phyloP scores from a whole-genome alignment of 2,329 filamentous ascomycete species.

The Calonectria naviculata region DNA sequence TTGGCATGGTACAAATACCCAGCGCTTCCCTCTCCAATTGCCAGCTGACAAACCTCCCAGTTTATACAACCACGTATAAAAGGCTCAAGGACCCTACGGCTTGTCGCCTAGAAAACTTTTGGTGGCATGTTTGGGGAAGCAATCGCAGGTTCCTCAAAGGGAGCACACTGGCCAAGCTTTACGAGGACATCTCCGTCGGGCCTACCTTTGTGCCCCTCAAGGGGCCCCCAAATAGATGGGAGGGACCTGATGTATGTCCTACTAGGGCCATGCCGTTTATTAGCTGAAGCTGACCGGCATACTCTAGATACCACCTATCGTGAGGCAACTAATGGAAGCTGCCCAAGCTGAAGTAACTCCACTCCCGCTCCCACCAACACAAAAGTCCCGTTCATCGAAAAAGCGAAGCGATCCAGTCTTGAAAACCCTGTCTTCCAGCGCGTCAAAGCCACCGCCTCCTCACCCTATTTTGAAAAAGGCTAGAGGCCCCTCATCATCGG shows the following conservation, averaged over 20 bases:
- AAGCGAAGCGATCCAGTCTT: conserved; percentile 36
- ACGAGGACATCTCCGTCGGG: conserved; percentile 67
- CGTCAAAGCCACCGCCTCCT: conserved; percentile 57
- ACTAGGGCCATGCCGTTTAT: conserved; percentile 4
- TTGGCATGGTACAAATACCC: conserved; percentile 63
- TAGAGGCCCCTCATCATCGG: conserved; percentile 62
- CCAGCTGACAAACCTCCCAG: conserved; percentile 47
- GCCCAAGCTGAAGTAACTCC: conserved; percentile 29
- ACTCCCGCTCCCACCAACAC: conserved; percentile 25
- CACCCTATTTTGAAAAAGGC: conserved; percentile 72
- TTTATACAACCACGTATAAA: conserved; percentile 70
- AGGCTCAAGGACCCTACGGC: conserved; percentile 71
- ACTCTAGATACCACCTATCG: conserved; percentile 41
- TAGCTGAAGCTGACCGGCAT: conserved; percentile 27
- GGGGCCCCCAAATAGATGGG: conserved; percentile 64
- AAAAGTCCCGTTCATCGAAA: conserved; percentile 25
- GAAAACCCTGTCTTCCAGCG: conserved; percentile 51
- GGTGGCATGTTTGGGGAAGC: conserved; percentile 75
- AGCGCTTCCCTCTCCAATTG: conserved; percentile 16
- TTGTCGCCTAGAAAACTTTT: conserved; percentile 71
- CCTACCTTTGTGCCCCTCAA: conserved; percentile 67
- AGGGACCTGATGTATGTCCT: conserved; percentile 58
- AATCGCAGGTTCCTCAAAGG: conserved; percentile 64
- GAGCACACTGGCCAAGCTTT: conserved; percentile 64
- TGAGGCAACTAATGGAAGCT: conserved; percentile 43